Evolutionary conservation across 768 basidiomycete species (phyloP), one percentile per base, ranked within the genome.

Genomic region (Cubamyces lactineus): DNA sequence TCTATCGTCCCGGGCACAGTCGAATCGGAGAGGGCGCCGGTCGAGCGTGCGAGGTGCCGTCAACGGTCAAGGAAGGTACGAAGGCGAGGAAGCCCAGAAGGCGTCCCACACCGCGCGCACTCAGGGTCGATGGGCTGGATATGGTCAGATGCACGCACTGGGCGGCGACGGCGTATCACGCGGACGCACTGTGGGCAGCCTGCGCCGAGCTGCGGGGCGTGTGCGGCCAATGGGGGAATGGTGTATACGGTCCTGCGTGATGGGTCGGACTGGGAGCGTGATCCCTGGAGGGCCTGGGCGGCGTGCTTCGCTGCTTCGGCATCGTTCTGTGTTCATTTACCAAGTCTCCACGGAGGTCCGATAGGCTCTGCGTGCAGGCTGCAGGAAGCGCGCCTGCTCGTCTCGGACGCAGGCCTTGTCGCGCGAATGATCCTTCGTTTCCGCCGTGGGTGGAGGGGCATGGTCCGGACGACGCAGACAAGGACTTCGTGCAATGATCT

Each of bases 51-150:
- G 45, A 21, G 23, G 45, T 40, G 55, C 34, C 26, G 54, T 45
- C 49, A 52, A 41, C 34, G 19, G 54, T 45, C 49, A 52, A 41
- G 28, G 55, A 51, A 50, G 54, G 17, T 23, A 54, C n/a, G 39
- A 30, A 48, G 57, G n/a, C 24, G n/a, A 43, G 12, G 24, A 28
- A 28, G 46, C 5, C 34, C 5, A 4, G 34, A 34, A 34, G 34
- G 34, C 34, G 34, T 34, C 34, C 34, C 34, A 34, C 23, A 21
- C 34, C 39, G 34, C 41, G 61, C 57, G 56, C 56, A 42, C 45
- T 57, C 62, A 63, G 62, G 62, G 56, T 53, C 45, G 56, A 48
- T 49, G 62, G 34, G 57, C 62, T 21, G 51, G 39, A 39, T 63
- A 63, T 58, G 62, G 62, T 40, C 46, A 58, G 40, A 57, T 63